phyloP scores from a whole-genome alignment of 2,329 filamentous ascomycete species.

The Talaromyces marneffei region DNA sequence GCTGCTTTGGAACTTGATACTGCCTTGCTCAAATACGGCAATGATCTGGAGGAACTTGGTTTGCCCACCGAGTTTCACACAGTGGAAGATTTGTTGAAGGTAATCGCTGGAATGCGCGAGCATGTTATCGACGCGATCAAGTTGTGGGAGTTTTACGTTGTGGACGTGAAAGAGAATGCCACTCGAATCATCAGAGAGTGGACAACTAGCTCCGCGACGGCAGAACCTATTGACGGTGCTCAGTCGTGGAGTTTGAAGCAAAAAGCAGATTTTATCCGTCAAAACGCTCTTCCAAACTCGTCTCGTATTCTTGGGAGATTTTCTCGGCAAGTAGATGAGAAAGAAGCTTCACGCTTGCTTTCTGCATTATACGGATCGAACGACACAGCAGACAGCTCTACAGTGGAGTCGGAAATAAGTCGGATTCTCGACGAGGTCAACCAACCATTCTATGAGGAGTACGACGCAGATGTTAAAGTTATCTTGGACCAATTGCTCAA shows the following conservation, averaged over 20 bases:
- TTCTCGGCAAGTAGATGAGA: conserved; percentile 64
- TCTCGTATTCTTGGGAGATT: conserved; percentile 77
- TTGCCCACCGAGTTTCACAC: conserved; percentile 69
- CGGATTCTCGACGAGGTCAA: conserved; percentile 77
- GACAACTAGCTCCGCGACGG: conserved; percentile 41
- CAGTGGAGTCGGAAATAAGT: conserved; percentile 49
- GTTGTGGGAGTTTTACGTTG: conserved; percentile 89
- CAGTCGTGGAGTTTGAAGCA: conserved; percentile 50
- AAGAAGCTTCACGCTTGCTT: conserved; percentile 62
- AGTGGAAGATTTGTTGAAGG: conserved; percentile 65
- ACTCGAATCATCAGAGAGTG: conserved; percentile 66
- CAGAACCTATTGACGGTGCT: conserved; percentile 39
- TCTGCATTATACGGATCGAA: conserved; percentile 64
- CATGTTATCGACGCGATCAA: conserved; percentile 70
- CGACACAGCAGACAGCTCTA: conserved; percentile 39
- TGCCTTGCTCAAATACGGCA: conserved; percentile 61
- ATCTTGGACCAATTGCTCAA: conserved; percentile 91
- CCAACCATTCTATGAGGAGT: conserved; percentile 83
- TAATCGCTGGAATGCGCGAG: conserved; percentile 80
- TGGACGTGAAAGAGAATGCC: conserved; percentile 69
- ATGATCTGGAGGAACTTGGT: conserved; percentile 59
- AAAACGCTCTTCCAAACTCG: conserved; percentile 63
- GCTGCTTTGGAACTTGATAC: conserved; percentile 69
- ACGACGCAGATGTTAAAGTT: conserved; percentile 72
- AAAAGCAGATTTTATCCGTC: conserved; percentile 56